phyloP scores from a whole-genome alignment of 2,329 filamentous ascomycete species.

The Lasiodiplodia sp. region DNA sequence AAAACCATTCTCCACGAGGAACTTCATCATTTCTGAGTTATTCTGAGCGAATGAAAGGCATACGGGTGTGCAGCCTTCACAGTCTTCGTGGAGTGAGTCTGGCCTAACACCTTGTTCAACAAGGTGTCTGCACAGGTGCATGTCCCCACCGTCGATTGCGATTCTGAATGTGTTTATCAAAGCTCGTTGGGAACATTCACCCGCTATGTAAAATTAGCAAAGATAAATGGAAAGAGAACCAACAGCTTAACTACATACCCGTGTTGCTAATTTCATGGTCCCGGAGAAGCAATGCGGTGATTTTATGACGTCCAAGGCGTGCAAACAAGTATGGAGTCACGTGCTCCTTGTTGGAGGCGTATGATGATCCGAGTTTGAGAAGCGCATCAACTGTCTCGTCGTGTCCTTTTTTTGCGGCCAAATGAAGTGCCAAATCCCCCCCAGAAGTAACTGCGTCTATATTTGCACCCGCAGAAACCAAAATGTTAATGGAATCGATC shows the following conservation, averaged over 20 bases:
- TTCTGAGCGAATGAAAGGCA: background rate
- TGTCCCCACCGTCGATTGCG: background rate
- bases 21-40: background rate
- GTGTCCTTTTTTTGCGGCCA: background rate
- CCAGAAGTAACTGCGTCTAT: background rate
- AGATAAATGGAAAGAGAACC: background rate
- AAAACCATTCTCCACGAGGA: background rate
- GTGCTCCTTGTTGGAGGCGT: background rate
- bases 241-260: fast-evolving
- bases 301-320: background rate
- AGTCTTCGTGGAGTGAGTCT: fast-evolving
- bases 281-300: background rate
- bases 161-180: background rate
- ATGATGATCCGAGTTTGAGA: background rate
- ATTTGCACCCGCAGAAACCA: background rate
- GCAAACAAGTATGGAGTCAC: background rate
- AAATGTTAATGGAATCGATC: background rate
- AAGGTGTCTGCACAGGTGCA: fast-evolving
- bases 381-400: background rate
- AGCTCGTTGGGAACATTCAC: background rate
- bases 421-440: background rate
- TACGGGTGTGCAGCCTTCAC: background rate
- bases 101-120: background rate
- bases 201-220: too few species aligned
- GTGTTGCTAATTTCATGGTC: background rate